Evolutionary conservation across 2,329 filamentous ascomycete genomes (phyloP), one percentile per base, ranked within the genome.

Genomic region (Onygenales sp.): DNA sequence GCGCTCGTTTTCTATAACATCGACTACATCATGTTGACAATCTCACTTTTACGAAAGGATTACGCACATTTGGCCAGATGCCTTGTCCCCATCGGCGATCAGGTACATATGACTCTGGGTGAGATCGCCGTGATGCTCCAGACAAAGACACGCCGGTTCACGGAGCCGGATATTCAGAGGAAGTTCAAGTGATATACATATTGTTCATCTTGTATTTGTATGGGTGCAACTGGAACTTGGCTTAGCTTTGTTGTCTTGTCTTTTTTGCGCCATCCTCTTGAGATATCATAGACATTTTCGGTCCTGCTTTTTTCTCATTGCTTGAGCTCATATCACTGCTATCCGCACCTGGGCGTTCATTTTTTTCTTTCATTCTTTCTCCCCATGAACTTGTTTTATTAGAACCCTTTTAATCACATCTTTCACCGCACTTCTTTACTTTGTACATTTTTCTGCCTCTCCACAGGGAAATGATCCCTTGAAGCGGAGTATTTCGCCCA

Each of bases 1-100:
- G 87, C 87, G 0, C 76, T 92, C 6, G 84, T 90, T 5, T 91
- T 92, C 64, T 83, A 86, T 67, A 84, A 90, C 62, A 88, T 92
- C 61, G 87, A 91, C 67, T 92, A 88, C 65, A 71, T 91, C 50
- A 85, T 88, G 76, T 80, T 91, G 56, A 88, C 87, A 0, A 67
- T 87, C 36, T 78, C 78, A 43, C 69, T 91, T 14, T 62, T 91
- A 61, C 75, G 75, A 55, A 88, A 88, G 67, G 82, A 91, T 63
- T 92, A 92, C 61, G 71, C 76, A 48, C 74, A 83, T 51, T 75
- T 92, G 8, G 87, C 87, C 1, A 76, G 75, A 52, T 85, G 86
- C 56, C 65, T 92, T 47, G 84, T 92, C 11, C 87, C 87, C 0
- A 84, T 92, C 40, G 86, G 86, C 0, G 75, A 81, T 1, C 87